phyloP scores from a whole-genome alignment of 768 basidiomycete species.

The Lentinula raphanica region DNA sequence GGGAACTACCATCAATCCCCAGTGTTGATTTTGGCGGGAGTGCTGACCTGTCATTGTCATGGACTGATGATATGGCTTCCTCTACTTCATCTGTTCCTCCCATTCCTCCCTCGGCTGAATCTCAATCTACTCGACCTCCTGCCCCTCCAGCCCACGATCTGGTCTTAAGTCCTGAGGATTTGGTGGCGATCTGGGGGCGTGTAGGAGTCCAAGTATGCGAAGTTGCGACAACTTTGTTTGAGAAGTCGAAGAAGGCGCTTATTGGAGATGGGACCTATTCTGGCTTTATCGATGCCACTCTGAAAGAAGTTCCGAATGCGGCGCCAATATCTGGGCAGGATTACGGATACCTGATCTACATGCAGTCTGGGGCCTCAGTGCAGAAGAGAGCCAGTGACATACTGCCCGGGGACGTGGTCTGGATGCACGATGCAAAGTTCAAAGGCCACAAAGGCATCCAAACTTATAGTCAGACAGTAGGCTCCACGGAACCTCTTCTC shows the following conservation, averaged over 20 bases:
- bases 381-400: constrained; percentile 75
- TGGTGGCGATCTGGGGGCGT: constrained; percentile 65
- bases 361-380: constrained; percentile 61
- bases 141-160: constrained; percentile 18
- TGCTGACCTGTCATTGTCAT: constrained; percentile 50
- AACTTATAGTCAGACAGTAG: constrained; percentile 58
- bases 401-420: constrained; percentile 80
- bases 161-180: constrained; percentile 52
- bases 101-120: constrained; percentile 17
- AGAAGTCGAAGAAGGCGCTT: constrained; percentile 71
- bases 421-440: constrained; percentile 64
- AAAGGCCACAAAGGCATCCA: constrained; percentile 81
- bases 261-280: constrained; percentile 82
- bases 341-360: constrained; percentile 75
- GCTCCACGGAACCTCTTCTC: constrained; percentile 50
- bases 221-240: constrained; percentile 59
- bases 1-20: constrained; percentile 64
- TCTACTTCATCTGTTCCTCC: constrained; percentile 25
- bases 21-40: constrained; percentile 54
- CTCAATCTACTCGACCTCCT: constrained; percentile 12
- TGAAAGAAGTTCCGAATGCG: constrained; percentile 64
- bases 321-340: constrained; percentile 32
- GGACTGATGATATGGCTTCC: constrained; percentile 53
- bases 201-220: constrained; percentile 74
- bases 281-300: constrained; percentile 68